Conservation (phyloP, 163 green algal species). For the Volvox carteri region DNA sequence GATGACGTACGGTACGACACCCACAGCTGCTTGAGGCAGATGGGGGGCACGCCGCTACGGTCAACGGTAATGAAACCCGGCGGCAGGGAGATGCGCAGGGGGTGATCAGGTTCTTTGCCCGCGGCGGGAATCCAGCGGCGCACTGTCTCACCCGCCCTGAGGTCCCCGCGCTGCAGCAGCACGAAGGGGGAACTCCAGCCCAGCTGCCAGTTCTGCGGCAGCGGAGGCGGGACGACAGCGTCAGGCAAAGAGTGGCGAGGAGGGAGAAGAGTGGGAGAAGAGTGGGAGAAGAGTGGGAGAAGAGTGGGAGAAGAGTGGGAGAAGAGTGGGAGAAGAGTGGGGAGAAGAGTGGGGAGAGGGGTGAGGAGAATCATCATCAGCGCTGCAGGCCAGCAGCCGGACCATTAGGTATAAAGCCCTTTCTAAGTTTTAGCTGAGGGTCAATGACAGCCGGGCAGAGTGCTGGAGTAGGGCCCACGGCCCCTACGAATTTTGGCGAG, state of each 20-base stretch:
- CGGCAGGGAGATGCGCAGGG: conserved; percentile 30
- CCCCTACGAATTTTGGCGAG: too few relatives aligned
- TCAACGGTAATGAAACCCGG: not conserved
- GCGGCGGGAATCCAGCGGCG: not conserved
- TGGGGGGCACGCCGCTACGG: conserved; percentile 23
- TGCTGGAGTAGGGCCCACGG: too few relatives aligned
- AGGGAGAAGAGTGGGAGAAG: too few relatives aligned
- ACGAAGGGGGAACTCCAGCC: conserved; percentile 50
- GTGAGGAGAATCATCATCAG: too few relatives aligned
- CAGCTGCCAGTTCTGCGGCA: conserved; percentile 42
- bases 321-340: too few relatives aligned
- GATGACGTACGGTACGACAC: conserved; percentile 33
- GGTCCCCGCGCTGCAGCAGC: conserved; percentile 3
- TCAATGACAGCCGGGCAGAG: too few relatives aligned
- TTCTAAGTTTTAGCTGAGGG: too few relatives aligned
- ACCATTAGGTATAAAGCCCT: too few relatives aligned
- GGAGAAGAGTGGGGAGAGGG: too few relatives aligned
- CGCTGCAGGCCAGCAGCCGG: too few relatives aligned
- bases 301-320: too few relatives aligned
- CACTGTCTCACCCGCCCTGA: not conserved
- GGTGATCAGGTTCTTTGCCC: not conserved
- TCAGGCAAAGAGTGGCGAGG: not conserved
- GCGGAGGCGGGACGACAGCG: not conserved
- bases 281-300: too few relatives aligned
- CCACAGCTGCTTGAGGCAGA: conserved; percentile 27